A percentile compares a stretch with the other conserved stretches of the same genome.
Conservation (phyloP, 2,329 filamentous ascomycete genomes). For the Trematosphaeria pertusa region DNA sequence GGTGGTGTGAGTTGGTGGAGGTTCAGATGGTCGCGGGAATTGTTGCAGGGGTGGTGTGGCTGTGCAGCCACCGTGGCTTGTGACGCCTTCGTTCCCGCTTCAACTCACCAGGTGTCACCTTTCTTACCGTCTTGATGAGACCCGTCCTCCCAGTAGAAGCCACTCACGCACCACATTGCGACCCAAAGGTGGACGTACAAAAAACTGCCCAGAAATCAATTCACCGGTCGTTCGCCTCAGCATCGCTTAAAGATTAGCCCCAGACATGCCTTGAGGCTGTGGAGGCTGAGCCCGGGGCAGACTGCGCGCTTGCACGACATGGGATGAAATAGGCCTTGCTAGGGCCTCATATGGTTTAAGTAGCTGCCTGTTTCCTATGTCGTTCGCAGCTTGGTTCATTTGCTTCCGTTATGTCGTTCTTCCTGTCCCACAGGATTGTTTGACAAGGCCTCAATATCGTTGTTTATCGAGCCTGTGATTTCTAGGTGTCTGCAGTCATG, state of each 20-base stretch:
- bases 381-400: slow-evolving; percentile 1
- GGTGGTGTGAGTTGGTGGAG: slow-evolving; percentile 9
- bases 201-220: too few relatives aligned
- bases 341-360: slow-evolving; percentile 29
- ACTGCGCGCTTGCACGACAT: slow-evolving; percentile 19
- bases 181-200: too few relatives aligned
- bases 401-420: slow-evolving; percentile 2
- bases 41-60: background rate
- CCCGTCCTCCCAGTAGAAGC: too few relatives aligned
- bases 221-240: too few relatives aligned
- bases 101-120: too few relatives aligned
- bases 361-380: slow-evolving; percentile 22
- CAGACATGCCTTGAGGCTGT: slow-evolving; percentile 18
- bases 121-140: too few relatives aligned
- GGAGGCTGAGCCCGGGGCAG: slow-evolving; percentile 38
- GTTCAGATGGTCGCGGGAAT: background rate
- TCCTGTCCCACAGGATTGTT: too few relatives aligned
- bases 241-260: background rate
- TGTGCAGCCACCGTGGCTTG: background rate
- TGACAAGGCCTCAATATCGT: too few relatives aligned
- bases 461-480: too few relatives aligned
- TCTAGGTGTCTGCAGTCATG: slow-evolving; percentile 21
- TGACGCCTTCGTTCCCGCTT: too few relatives aligned
- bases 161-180: too few relatives aligned
- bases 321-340: slow-evolving; percentile 18